A percentile compares a stretch with the other conserved stretches of the same genome.
Conservation (phyloP, 257 asterid species). For the Phtheirospermum japonicum region DNA sequence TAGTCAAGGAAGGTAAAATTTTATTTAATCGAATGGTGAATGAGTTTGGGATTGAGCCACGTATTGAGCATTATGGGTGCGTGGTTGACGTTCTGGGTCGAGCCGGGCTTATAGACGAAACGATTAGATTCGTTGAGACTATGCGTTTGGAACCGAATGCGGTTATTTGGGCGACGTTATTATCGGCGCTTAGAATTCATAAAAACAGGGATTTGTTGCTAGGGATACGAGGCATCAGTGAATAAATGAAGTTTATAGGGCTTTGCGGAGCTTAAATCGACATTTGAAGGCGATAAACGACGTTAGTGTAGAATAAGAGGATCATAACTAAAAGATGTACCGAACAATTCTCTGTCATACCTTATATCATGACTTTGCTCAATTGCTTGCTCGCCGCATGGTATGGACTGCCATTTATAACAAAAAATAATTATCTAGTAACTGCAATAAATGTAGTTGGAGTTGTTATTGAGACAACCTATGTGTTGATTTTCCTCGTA, state of each 20-base stretch:
- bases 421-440: slow-evolving; percentile 26
- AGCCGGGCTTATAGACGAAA: slow-evolving; percentile 49
- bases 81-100: slow-evolving; percentile 57
- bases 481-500: slow-evolving; percentile 46
- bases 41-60: slow-evolving; percentile 37
- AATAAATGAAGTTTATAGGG: slow-evolving; percentile 38
- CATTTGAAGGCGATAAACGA: slow-evolving; percentile 26
- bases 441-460: slow-evolving; percentile 60
- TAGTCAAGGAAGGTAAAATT: slow-evolving; percentile 43
- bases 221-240: slow-evolving; percentile 37
- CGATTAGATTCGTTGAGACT: slow-evolving; percentile 33
- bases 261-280: slow-evolving; percentile 35
- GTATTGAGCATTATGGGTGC: slow-evolving; percentile 57
- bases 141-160: slow-evolving; percentile 54
- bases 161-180: slow-evolving; percentile 52
- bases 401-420: slow-evolving; percentile 75
- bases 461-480: slow-evolving; percentile 46
- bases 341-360: slow-evolving; percentile 61
- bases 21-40: slow-evolving; percentile 42
- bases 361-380: slow-evolving; percentile 64
- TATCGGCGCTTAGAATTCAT: slow-evolving; percentile 47
- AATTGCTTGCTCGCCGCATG: slow-evolving; percentile 61
- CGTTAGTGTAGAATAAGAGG: slow-evolving; percentile 30
- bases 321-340: slow-evolving; percentile 48
- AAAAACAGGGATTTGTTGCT: slow-evolving; percentile 37